Conservation (phyloP, 2,329 filamentous ascomycete species). For the Sporothrix sp. region DNA sequence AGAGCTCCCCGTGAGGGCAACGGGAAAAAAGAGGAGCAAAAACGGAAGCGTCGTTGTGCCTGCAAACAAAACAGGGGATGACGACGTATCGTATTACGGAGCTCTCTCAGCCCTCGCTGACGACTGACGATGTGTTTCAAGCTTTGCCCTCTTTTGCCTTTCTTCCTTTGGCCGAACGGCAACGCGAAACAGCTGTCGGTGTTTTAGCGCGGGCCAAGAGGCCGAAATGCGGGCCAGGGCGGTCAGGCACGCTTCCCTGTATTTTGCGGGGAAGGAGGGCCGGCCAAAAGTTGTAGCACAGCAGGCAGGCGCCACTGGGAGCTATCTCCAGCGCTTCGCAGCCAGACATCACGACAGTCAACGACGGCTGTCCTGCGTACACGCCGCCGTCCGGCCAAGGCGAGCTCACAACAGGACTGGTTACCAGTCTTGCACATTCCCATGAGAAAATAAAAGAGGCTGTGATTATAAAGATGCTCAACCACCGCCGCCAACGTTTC, state of each 20-base stretch:
- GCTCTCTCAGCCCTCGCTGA: not conserved
- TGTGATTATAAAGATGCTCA: not conserved
- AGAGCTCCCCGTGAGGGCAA: too few relatives aligned
- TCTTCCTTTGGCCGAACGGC: too few relatives aligned
- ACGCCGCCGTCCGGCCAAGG: too few relatives aligned
- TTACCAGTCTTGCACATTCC: not conserved
- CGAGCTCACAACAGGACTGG: too few relatives aligned
- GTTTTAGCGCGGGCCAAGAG: conserved; percentile 2
- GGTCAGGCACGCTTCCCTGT: conserved; percentile 1
- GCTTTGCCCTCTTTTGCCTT: not conserved
- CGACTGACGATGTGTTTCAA: too few relatives aligned
- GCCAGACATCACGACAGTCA: too few relatives aligned
- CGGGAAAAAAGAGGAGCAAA: conserved; percentile 3
- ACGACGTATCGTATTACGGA: conserved; percentile 1
- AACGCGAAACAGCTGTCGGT: conserved; percentile 5
- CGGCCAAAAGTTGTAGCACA: not conserved
- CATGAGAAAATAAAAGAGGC: not conserved
- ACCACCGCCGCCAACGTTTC: not conserved
- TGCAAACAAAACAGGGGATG: not conserved
- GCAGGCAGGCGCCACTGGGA: not conserved
- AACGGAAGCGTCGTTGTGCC: conserved; percentile 1
- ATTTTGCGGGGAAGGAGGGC: conserved; percentile 11
- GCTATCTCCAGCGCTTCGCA: too few relatives aligned
- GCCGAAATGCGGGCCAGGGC: not conserved
- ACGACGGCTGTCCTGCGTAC: too few relatives aligned